Conservation (phyloP, 2,329 filamentous ascomycete genomes). For the Pezicula carpinea region DNA sequence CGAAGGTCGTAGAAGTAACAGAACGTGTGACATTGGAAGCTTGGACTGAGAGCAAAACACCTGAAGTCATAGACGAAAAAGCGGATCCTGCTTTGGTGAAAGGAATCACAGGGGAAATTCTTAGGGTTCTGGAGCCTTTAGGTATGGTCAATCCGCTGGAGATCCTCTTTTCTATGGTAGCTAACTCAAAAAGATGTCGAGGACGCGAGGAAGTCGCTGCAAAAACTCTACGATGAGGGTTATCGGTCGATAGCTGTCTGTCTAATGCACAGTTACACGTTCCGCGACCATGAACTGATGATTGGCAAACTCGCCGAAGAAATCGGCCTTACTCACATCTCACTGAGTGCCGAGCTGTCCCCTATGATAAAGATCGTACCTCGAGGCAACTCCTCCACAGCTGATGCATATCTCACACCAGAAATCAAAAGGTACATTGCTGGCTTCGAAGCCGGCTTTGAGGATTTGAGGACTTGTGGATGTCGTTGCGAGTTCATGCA, state of each 20-base stretch:
- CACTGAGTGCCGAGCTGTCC: constrained; percentile 59
- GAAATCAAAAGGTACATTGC: constrained; percentile 63
- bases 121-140: constrained; percentile 52
- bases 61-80: constrained; percentile 47
- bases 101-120: constrained; percentile 60
- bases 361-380: constrained; percentile 68
- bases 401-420: constrained; percentile 64
- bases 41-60: constrained; percentile 64
- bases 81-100: constrained; percentile 46
- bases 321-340: constrained; percentile 62
- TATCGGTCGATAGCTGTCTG: constrained; percentile 60
- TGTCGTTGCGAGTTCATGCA: constrained; percentile 70
- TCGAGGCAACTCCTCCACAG: constrained; percentile 59
- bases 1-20: constrained; percentile 63
- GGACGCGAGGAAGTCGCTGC: constrained; percentile 51
- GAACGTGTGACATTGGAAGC: constrained; percentile 68
- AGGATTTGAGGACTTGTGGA: constrained; percentile 47
- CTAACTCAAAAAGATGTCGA: constrained; percentile 51
- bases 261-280: constrained; percentile 64
- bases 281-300: constrained; percentile 56
- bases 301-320: constrained; percentile 56
- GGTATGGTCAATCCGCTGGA: constrained; percentile 45
- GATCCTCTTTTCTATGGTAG: constrained; percentile 51
- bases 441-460: constrained; percentile 58
- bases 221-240: constrained; percentile 52